Evolutionary conservation across 2,329 filamentous ascomycete genomes (phyloP).

Genomic region (Tolypocladium tundrense): DNA sequence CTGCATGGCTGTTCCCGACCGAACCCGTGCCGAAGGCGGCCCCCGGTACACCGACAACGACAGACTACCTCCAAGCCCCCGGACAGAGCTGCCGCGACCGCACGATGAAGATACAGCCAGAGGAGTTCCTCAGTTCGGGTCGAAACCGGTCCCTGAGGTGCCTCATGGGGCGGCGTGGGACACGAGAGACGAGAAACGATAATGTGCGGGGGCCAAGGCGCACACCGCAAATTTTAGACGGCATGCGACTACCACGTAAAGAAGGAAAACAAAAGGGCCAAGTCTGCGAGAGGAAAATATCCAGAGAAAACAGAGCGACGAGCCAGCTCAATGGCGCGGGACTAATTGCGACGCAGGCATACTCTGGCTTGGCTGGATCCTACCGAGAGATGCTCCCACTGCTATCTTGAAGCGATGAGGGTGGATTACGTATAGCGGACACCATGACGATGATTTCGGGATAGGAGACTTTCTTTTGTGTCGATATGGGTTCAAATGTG

Average conservation of each 20-base stretch:
- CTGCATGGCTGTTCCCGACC: constrained; percentile 49
- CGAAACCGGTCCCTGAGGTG: background rate
- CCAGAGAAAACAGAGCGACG: background rate
- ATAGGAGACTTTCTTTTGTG: background rate
- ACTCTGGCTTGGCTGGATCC: background rate
- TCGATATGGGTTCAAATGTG: background rate
- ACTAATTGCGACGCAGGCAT: background rate
- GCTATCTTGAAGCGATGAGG: background rate
- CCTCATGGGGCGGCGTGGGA: background rate
- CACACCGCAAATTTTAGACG: background rate
- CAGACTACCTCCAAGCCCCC: constrained; percentile 15
- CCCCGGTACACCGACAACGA: constrained; percentile 23
- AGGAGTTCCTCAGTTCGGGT: background rate
- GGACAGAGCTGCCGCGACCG: constrained; percentile 1
- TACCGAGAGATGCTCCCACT: background rate
- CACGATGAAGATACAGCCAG: background rate
- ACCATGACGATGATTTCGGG: background rate
- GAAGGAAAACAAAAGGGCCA: background rate
- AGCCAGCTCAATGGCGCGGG: background rate
- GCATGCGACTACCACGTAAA: background rate
- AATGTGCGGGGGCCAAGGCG: background rate
- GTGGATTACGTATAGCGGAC: background rate
- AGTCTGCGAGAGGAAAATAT: background rate
- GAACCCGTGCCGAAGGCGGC: constrained; percentile 44
- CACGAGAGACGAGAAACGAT: background rate